These are phyloP conservation scores for Rhododendron williamsianum DNA, from an alignment of 148 eudicot genomes.

Conservation along the genomic window DNA sequence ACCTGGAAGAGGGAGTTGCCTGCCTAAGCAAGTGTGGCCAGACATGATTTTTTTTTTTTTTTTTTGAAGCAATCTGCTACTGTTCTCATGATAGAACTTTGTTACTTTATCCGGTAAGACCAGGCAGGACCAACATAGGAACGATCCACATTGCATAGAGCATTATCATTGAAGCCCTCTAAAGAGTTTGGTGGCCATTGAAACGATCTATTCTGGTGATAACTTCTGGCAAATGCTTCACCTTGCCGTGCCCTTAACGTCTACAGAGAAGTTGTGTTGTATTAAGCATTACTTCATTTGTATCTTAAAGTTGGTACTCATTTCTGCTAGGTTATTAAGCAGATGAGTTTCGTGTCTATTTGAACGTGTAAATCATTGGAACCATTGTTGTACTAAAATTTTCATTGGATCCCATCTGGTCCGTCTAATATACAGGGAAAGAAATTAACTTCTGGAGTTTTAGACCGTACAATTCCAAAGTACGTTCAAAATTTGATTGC, in stretches of 20 bases:
- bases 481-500: neutral
- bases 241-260: neutral
- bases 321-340: neutral
- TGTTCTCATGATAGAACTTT: neutral
- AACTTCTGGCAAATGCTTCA: neutral
- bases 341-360: neutral
- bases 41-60: slow-evolving; percentile 26
- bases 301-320: neutral
- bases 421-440: neutral
- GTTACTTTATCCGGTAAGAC: neutral
- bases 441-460: neutral
- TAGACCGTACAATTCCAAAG: neutral
- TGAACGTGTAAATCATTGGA: neutral
- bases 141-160: neutral
- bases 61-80: neutral
- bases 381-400: neutral
- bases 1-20: slow-evolving; percentile 89
- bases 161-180: neutral
- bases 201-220: neutral
- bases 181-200: neutral
- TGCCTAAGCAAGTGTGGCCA: slow-evolving; percentile 90
- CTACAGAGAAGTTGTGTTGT: slow-evolving; percentile 5
- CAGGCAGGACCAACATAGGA: neutral
- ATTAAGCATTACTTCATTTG: neutral
- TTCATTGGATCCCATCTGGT: neutral